A percentile compares a stretch with the other conserved stretches of the same genome.
phyloP scores from a whole-genome alignment of 1,284 basidiomycete genomes.

The Rhodotorula sp. region DNA sequence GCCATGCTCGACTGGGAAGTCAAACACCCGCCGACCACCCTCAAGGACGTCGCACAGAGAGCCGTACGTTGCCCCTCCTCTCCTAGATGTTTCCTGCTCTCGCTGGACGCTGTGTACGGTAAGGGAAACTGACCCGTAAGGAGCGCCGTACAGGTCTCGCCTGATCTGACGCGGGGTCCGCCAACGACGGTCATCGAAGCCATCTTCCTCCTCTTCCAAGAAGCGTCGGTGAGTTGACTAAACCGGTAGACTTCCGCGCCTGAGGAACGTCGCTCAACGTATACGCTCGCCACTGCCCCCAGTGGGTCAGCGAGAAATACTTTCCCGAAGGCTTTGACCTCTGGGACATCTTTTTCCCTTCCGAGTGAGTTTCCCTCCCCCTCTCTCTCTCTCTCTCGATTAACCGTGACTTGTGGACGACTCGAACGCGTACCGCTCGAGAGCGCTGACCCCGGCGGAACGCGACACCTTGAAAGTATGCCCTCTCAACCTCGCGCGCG shows the following conservation, averaged over 20 bases:
- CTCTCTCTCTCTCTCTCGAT: neutral
- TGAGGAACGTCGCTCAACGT: too few relatives aligned
- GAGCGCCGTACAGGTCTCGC: constrained; percentile 1
- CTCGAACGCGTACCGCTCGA: too few relatives aligned
- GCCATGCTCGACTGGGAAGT: constrained; percentile 71
- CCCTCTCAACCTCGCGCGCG: constrained; percentile 67
- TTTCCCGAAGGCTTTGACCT: constrained; percentile 73
- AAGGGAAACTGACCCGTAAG: too few relatives aligned
- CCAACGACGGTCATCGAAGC: constrained; percentile 77
- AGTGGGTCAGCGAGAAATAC: constrained; percentile 68
- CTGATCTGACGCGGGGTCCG: constrained; percentile 58
- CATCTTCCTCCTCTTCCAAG: constrained; percentile 69
- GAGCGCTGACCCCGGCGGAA: too few relatives aligned
- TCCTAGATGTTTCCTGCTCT: constrained; percentile 43
- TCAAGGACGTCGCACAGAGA: constrained; percentile 63
- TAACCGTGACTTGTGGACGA: too few relatives aligned
- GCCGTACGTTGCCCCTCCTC: constrained; percentile 50
- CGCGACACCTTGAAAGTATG: constrained; percentile 48
- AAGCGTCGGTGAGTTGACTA: constrained; percentile 56
- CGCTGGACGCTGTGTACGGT: too few relatives aligned
- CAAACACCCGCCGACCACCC: constrained; percentile 63
- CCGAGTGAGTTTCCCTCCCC: constrained; percentile 30
- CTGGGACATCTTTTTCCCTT: constrained; percentile 71
- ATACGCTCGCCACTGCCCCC: neutral
- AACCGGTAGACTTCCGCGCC: neutral